Conservation (phyloP, 1,284 basidiomycete species). For the Austroboletus novae-zelandiae region DNA sequence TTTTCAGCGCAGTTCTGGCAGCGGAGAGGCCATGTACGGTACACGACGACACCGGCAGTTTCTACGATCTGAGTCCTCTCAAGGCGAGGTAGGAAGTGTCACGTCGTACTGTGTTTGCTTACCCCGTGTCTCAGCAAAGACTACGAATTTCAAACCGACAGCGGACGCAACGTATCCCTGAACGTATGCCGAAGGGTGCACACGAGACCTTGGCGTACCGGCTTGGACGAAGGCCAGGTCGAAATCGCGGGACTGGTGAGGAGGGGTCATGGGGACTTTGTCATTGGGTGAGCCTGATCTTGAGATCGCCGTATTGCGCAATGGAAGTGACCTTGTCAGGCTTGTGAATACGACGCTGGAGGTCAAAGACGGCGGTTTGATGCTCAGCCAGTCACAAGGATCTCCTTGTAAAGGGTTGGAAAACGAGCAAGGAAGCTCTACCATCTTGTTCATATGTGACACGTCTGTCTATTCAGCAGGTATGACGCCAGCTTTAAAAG, state of each 20-base stretch:
- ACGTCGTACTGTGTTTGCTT: conserved; percentile 2
- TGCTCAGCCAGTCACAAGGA: conserved; percentile 55
- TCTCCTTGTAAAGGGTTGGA: conserved; percentile 53
- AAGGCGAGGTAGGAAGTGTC: conserved; percentile 42
- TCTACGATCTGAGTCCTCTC: conserved; percentile 63
- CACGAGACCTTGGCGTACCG: conserved; percentile 56
- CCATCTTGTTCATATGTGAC: conserved; percentile 72
- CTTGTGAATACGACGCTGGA: conserved; percentile 59
- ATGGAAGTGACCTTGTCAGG: conserved; percentile 32
- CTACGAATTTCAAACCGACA: conserved; percentile 50
- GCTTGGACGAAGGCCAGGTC: conserved; percentile 45
- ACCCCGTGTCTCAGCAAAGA: conserved; percentile 49
- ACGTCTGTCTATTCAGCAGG: conserved; percentile 48
- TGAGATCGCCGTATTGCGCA: neutral
- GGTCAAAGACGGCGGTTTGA: conserved; percentile 45
- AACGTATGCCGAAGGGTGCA: conserved; percentile 62
- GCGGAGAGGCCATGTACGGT: conserved; percentile 46
- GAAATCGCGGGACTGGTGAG: conserved; percentile 64
- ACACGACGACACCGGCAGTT: conserved; percentile 41
- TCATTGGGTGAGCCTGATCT: conserved; percentile 56
- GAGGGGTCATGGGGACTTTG: conserved; percentile 63
- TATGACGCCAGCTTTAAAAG: conserved; percentile 14
- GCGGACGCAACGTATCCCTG: conserved; percentile 48
- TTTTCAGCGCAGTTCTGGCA: conserved; percentile 35
- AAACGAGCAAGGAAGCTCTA: conserved; percentile 51